These are phyloP conservation scores for Mrakia hoshinonis DNA, from an alignment of 768 basidiomycete species.

Conservation along the genomic window DNA sequence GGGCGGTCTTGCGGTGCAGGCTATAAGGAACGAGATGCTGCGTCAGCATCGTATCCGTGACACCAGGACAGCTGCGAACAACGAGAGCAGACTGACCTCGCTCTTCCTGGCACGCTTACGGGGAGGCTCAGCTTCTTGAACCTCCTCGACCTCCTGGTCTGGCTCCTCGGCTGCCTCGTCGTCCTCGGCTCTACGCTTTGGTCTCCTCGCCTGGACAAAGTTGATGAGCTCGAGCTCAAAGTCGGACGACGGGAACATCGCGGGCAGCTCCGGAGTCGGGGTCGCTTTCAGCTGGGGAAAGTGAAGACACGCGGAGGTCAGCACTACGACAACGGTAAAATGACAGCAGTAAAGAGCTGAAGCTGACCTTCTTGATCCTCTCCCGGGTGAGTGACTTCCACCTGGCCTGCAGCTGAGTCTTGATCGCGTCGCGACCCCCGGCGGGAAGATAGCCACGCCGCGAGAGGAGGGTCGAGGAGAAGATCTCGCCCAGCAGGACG, in stretches of 20 bases:
- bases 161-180: not conserved
- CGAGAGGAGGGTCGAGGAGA: not conserved
- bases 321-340: too few relatives aligned
- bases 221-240: slow-evolving; percentile 5
- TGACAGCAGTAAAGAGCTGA: not conserved
- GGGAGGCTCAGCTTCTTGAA: not conserved
- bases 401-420: not conserved
- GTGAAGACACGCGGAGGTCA: not conserved
- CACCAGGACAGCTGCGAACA: too few relatives aligned
- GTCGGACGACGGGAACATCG: not conserved
- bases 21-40: not conserved
- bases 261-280: not conserved
- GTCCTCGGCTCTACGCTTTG: not conserved
- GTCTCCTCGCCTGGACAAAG: not conserved
- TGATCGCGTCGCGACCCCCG: not conserved
- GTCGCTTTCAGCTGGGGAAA: not conserved
- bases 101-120: slow-evolving; percentile 1
- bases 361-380: not conserved
- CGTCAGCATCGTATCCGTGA: too few relatives aligned
- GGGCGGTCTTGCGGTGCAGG: not conserved
- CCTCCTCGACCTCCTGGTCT: not conserved
- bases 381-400: not conserved
- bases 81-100: not conserved
- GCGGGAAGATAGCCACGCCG: not conserved
- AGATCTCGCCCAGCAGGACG: not conserved